A percentile compares a stretch with the other conserved stretches of the same genome.
These are phyloP conservation scores for Ustilago tritici DNA, from an alignment of 1,284 basidiomycete genomes.

Conservation along the genomic window DNA sequence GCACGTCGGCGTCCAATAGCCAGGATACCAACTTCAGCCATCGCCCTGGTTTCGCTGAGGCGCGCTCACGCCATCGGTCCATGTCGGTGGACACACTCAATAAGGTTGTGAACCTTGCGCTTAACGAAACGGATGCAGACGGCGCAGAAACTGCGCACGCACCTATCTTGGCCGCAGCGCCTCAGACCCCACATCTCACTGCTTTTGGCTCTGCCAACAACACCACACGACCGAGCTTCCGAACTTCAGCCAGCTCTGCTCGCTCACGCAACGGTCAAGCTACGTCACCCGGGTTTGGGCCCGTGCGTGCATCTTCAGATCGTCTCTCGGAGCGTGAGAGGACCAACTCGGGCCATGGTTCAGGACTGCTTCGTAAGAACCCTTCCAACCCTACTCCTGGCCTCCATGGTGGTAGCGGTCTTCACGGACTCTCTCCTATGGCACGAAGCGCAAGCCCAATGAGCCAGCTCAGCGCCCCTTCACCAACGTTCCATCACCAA, in stretches of 20 bases:
- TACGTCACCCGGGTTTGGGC: constrained; percentile 43
- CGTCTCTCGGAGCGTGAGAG: constrained; percentile 55
- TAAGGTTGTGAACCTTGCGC: constrained; percentile 36
- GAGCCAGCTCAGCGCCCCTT: constrained; percentile 39
- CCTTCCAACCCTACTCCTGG: constrained; percentile 63
- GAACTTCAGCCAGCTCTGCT: constrained; percentile 30
- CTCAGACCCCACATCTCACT: constrained; percentile 16
- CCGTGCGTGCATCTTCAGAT: constrained; percentile 59
- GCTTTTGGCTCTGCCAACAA: constrained; percentile 15
- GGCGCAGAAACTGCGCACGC: constrained; percentile 11
- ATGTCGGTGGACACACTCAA: constrained; percentile 35
- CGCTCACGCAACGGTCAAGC: constrained; percentile 41
- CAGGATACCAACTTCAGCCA: constrained; percentile 26
- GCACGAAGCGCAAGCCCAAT: constrained; percentile 39
- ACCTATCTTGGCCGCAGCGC: constrained; percentile 6
- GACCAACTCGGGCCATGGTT: constrained; percentile 46
- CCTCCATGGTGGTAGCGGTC: constrained; percentile 47
- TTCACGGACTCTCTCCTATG: constrained; percentile 44
- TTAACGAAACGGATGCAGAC: constrained; percentile 12
- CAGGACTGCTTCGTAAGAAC: constrained; percentile 60
- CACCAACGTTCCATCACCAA: constrained; percentile 10
- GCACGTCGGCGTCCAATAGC: constrained; percentile 11
- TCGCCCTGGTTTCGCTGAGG: constrained; percentile 49
- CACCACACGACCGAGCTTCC: constrained; percentile 29
- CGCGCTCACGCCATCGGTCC: constrained; percentile 40